Percentiles rank a stretch among this genome's conserved stretches.
These are phyloP conservation scores for Boletus rufocinnamomeus DNA, from an alignment of 768 basidiomycete genomes.

Conservation along the genomic window DNA sequence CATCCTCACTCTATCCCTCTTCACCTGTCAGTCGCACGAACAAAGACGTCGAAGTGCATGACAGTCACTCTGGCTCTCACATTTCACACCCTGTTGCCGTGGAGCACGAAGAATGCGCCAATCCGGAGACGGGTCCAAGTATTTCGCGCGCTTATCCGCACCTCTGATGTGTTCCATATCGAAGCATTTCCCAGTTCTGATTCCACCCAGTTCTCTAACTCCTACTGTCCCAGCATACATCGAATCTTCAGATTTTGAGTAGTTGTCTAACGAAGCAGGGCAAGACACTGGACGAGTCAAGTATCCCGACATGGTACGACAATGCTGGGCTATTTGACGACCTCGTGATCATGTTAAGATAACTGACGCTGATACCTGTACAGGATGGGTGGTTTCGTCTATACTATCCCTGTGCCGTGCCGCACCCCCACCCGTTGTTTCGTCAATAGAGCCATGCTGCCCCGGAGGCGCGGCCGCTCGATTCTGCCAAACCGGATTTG, in stretches of 20 bases:
- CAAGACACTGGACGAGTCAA: neutral
- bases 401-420: slow-evolving; percentile 2
- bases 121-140: slow-evolving; percentile 22
- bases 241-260: slow-evolving; percentile 9
- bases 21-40: neutral
- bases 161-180: neutral
- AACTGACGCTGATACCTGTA: no score
- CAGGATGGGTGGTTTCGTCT: no score
- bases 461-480: slow-evolving; percentile 81
- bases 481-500: slow-evolving; percentile 87
- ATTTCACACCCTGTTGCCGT: no score
- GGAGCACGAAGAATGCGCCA: neutral
- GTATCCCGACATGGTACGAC: no score
- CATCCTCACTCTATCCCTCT: slow-evolving; percentile 7
- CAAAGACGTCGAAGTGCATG: neutral
- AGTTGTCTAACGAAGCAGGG: neutral
- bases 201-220: slow-evolving; percentile 4
- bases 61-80: neutral
- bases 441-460: slow-evolving; percentile 60
- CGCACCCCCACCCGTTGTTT: slow-evolving; percentile 17
- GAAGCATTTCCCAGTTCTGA: neutral
- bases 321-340: no score
- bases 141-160: slow-evolving; percentile 7
- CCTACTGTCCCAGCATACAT: slow-evolving; percentile 7
- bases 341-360: no score